Evolutionary conservation across 495 filamentous ascomycete genomes (phyloP).

Genomic region (Neurospora sublineolata): DNA sequence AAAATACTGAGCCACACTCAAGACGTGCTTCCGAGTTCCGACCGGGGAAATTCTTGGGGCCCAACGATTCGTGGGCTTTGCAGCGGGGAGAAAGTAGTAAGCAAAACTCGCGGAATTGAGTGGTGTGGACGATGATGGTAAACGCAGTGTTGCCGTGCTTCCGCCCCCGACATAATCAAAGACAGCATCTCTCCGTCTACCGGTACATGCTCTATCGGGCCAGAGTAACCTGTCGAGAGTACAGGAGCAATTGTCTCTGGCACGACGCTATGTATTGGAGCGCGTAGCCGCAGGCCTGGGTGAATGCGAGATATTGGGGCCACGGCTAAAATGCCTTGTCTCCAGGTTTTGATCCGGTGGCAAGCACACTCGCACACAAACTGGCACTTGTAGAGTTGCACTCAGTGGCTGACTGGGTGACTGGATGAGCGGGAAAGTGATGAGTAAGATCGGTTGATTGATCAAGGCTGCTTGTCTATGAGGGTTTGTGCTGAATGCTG

Average conservation of each 20-base stretch:
- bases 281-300: constrained; percentile 26
- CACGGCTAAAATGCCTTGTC: constrained; percentile 24
- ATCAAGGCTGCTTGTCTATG: not conserved
- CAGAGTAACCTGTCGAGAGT: constrained; percentile 7
- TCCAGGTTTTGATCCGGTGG: constrained; percentile 18
- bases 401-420: constrained; percentile 6
- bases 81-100: not conserved
- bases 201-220: not conserved
- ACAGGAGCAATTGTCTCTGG: constrained; percentile 12
- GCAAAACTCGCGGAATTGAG: not conserved
- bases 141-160: constrained; percentile 11
- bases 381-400: not conserved
- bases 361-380: constrained; percentile 7
- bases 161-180: constrained; percentile 10
- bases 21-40: not conserved
- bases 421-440: not conserved
- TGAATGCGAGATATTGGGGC: constrained; percentile 26
- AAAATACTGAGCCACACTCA: not conserved
- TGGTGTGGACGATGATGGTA: not conserved
- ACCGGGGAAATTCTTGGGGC: not conserved
- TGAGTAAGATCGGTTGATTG: not conserved
- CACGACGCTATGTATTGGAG: constrained; percentile 8
- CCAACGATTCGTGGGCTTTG: not conserved
- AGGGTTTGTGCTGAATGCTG: not conserved
- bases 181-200: not conserved